Conservation (phyloP, 1,284 basidiomycete genomes). For the Cryptococcus sp. region DNA sequence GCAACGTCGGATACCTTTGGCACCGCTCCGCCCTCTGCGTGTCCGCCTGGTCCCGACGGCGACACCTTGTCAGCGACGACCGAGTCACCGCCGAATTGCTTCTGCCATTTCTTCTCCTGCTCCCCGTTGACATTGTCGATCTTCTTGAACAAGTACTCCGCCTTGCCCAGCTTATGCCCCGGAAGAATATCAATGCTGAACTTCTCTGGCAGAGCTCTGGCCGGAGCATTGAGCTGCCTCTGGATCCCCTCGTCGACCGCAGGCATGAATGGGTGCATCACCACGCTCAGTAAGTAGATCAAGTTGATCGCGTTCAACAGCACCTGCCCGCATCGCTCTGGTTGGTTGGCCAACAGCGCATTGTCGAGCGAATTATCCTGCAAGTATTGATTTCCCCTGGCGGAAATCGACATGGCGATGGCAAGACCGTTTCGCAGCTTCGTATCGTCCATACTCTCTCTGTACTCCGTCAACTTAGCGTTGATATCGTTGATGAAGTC, state of each 20-base stretch:
- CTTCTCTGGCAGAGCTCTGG: slow-evolving; percentile 69
- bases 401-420: slow-evolving; percentile 85
- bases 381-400: slow-evolving; percentile 91
- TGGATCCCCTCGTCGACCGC: slow-evolving; percentile 80
- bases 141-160: slow-evolving; percentile 88
- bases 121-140: slow-evolving; percentile 74
- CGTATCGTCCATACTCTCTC: slow-evolving; percentile 85
- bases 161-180: slow-evolving; percentile 82
- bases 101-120: slow-evolving; percentile 80
- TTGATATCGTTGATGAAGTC: slow-evolving; percentile 85
- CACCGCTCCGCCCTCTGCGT: slow-evolving; percentile 43
- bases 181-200: slow-evolving; percentile 78
- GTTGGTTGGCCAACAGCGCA: slow-evolving; percentile 76
- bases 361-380: slow-evolving; percentile 92
- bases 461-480: slow-evolving; percentile 74
- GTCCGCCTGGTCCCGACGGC: slow-evolving; percentile 39
- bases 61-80: slow-evolving; percentile 36
- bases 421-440: slow-evolving; percentile 87
- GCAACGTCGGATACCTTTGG: slow-evolving; percentile 41
- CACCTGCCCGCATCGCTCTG: slow-evolving; percentile 84
- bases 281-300: slow-evolving; percentile 83
- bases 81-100: slow-evolving; percentile 72
- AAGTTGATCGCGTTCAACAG: slow-evolving; percentile 88
- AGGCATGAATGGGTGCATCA: slow-evolving; percentile 97
- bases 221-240: slow-evolving; percentile 85